Evolutionary conservation across 2,329 filamentous ascomycete species (phyloP).

Genomic region (Exophiala xenobiotica): DNA sequence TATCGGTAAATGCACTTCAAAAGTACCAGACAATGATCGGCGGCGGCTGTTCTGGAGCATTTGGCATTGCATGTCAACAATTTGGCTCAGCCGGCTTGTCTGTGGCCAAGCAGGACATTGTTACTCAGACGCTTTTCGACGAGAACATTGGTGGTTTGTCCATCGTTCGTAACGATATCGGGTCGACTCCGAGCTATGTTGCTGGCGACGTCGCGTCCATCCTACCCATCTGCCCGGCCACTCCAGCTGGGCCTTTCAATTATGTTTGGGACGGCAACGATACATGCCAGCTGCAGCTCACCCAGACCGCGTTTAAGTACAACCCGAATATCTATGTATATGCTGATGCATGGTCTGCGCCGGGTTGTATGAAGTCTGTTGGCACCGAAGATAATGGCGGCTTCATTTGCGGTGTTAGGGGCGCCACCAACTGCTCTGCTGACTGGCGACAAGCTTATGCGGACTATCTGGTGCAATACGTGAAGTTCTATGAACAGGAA

Average conservation of each 20-base stretch:
- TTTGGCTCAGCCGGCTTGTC: slow-evolving; percentile 27
- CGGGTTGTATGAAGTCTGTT: slow-evolving; percentile 55
- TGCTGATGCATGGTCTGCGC: slow-evolving; percentile 52
- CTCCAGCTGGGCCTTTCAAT: slow-evolving; percentile 40
- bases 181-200: slow-evolving; percentile 36
- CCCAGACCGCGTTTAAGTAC: slow-evolving; percentile 48
- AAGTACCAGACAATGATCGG: slow-evolving; percentile 19
- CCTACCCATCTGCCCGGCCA: slow-evolving; percentile 47
- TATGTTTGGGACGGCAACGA: slow-evolving; percentile 52
- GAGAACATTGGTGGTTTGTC: slow-evolving; percentile 42
- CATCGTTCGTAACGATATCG: slow-evolving; percentile 53
- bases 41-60: slow-evolving; percentile 16
- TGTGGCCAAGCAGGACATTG: slow-evolving; percentile 13
- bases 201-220: slow-evolving; percentile 36
- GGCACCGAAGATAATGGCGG: slow-evolving; percentile 46
- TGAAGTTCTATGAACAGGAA: slow-evolving; percentile 42
- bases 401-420: slow-evolving; percentile 47
- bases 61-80: slow-evolving; percentile 17
- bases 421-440: slow-evolving; percentile 41
- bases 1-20: slow-evolving; percentile 13
- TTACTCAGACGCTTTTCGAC: slow-evolving; percentile 14
- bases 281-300: slow-evolving; percentile 53
- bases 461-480: slow-evolving; percentile 49
- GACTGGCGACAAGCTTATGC: slow-evolving; percentile 53
- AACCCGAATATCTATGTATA: slow-evolving; percentile 43